Base-by-base conservation (phyloP, 2,329 filamentous ascomycete species). In the Seiridium unicorne region DNA sequence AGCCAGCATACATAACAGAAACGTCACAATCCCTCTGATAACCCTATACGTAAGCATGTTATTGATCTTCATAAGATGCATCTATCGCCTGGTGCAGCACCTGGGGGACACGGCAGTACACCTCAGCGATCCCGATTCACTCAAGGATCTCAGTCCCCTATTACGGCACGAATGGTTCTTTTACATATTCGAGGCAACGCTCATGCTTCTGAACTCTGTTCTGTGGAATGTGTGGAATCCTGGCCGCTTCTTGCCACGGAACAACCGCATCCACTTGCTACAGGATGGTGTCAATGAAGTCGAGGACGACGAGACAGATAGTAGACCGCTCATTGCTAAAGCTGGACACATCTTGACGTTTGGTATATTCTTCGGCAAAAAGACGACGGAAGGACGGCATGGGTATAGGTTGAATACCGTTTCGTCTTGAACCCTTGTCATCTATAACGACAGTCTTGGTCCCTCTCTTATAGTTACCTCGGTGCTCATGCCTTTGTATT, bases 21-120 rank as follows among this genome's bases (percentile, higher is more conserved):
- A 53, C 13, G 66, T 72, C 49, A 54, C 48, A 31, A 69, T 60
- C 0, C 58, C 67, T 2, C 66, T 83, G 3, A 61, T 68, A 34
- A 74, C 72, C 5, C 69, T 84, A 1, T 83, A 83, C 65, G 64
- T 68, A 32, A 78, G 75, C 57, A 76, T 79, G 60, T 18, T 63
- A 0, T 69, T 83, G 18, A 81, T 85, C 60, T 73, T 79, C 7
- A 64, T 74, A 3, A 76, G 82, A n/a, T 82, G 79, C 64, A 72
- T 82, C 55, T 85, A 77, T 66, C 77, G 82, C 11, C 72, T 81
- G 0, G 70, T 79, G 34, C 81, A 84, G 64, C 81, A 79, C 66
- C 75, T 78, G 46, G 51, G 51, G 34, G 42, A 40, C 36, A 69
- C 74, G 0, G 63, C 68, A 13, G 70, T 74, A 8, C 67, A 76